These are phyloP conservation scores for Epichloe baconii DNA, from an alignment of 2,329 filamentous ascomycete species.

Conservation along the genomic window DNA sequence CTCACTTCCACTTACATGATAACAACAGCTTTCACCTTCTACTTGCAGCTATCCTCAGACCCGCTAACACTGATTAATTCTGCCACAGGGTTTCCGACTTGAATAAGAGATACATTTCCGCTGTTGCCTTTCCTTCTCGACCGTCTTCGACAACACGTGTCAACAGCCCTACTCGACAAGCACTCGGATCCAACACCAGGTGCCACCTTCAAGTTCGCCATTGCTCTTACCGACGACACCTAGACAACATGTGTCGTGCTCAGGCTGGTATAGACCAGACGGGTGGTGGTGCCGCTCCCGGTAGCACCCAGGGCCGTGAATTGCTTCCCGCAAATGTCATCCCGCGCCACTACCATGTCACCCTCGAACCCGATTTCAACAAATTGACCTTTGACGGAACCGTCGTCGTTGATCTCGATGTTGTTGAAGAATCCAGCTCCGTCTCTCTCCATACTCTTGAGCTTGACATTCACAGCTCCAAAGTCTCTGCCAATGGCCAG, in stretches of 20 bases:
- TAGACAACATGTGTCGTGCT: conserved; percentile 49
- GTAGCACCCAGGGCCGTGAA: conserved; percentile 41
- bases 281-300: conserved; percentile 16
- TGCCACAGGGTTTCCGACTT: neutral
- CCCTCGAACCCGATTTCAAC: conserved; percentile 79
- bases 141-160: neutral
- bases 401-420: conserved; percentile 72
- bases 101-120: conserved; percentile 1
- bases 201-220: conserved; percentile 29
- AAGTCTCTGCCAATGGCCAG: conserved; percentile 31
- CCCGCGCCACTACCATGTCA: conserved; percentile 83
- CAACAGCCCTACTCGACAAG: neutral
- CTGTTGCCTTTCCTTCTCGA: conserved; percentile 1
- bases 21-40: conserved; percentile 4
- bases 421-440: conserved; percentile 69
- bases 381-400: conserved; percentile 78
- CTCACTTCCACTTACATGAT: neutral
- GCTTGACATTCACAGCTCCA: conserved; percentile 63
- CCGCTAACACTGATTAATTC: conserved; percentile 1
- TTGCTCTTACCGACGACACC: conserved; percentile 60
- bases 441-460: conserved; percentile 83
- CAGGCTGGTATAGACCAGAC: conserved; percentile 22
- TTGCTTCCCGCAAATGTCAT: conserved; percentile 86
- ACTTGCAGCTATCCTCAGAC: conserved; percentile 1
- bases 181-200: neutral